Conservation (phyloP, 2,329 filamentous ascomycete species). For the Diatrype stigma region DNA sequence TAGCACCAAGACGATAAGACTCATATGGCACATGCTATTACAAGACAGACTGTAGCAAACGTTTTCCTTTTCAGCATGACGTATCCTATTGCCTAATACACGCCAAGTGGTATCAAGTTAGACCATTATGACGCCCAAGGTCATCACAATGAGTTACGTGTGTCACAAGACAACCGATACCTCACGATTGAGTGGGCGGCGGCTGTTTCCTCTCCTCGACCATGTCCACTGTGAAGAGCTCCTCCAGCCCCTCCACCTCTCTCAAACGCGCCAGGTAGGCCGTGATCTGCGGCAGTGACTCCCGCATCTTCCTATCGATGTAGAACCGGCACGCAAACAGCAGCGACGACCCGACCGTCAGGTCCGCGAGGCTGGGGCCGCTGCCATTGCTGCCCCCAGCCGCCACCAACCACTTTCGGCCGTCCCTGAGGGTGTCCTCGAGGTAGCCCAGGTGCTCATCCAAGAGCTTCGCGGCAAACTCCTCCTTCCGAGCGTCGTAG, state of each 20-base stretch:
- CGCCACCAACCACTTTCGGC: not conserved
- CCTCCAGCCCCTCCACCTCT: not conserved
- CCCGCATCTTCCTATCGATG: constrained; percentile 1
- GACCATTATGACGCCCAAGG: too few species aligned
- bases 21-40: too few species aligned
- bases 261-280: not conserved
- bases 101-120: too few species aligned
- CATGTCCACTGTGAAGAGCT: not conserved
- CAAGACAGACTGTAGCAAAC: too few species aligned
- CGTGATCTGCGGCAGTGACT: not conserved
- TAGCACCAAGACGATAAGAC: too few species aligned
- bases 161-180: not conserved
- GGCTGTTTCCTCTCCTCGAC: not conserved
- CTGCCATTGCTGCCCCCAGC: too few species aligned
- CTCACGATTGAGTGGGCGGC: not conserved
- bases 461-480: not conserved
- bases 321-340: not conserved
- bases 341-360: not conserved
- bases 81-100: too few species aligned
- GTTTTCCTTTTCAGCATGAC: too few species aligned
- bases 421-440: not conserved
- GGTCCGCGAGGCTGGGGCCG: not conserved
- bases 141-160: too few species aligned
- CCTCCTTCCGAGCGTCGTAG: constrained; percentile 1
- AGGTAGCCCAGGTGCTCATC: not conserved